Base-by-base conservation (phyloP, 2,329 filamentous ascomycete species). In the Colletotrichum filicis region DNA sequence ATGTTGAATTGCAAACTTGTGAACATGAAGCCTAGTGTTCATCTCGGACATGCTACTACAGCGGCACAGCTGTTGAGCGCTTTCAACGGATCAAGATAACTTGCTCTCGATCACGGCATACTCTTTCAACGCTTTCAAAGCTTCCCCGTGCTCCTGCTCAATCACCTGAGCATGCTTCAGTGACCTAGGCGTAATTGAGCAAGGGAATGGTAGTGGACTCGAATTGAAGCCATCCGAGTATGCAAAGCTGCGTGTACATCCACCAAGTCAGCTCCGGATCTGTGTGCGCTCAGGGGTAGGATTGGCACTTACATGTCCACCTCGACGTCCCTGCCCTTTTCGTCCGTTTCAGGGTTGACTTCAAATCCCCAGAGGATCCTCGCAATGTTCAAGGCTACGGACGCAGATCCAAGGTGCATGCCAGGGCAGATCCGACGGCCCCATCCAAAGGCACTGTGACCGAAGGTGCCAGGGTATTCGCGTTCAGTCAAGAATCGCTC, bases 351-450 rank as follows among this genome's bases (percentile, higher is more conserved):
- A 2, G 81, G 78, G 1, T 68, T 73, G 6, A 86, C 78, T 0
- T 86, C 76, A 58, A 90, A 90, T 0, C 83, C 88, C 89, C 89
- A 91, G 0, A 92, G 78, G 0, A 88, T 79, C 1, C 85, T 83
- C 0, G 87, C 82, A 24, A 88, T 84, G 46, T 83, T 85, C 1
- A 88, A 77, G 1, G 82, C 80, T 0, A 90, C 81, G 0, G 85
- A 88, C 0, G 87, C 84, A 58, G 87, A 85, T 0, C 87, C 87
- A 1, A 91, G 82, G 67, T 91, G 87, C 75, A 89, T 80, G 0
- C 84, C 84, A 0, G 84, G 84, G 16, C 84, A 85, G n/a, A 85
- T 77, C 0, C 84, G 78, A 7, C 84, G 80, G 0, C 84, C 84
- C 83, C 83, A 85, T 5, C 84, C 84, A 52, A 85, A 85, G 0